Base-by-base conservation (phyloP, 2,329 filamentous ascomycete species). In the Ophiosphaerella narmari region DNA sequence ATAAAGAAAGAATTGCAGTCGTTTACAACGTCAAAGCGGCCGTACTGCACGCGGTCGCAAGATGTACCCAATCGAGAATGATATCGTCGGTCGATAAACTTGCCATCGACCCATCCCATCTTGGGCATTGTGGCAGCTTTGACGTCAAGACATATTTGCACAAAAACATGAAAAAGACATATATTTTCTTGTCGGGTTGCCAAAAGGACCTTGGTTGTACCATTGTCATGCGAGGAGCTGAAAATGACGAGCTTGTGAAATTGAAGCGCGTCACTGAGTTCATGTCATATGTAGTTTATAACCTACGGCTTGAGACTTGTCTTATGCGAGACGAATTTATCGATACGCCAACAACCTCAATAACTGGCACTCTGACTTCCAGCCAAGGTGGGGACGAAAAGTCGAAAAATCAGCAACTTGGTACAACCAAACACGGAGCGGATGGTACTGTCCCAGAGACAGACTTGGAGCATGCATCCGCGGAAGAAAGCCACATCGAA, bases 251-350 rank as follows among this genome's bases (percentile, higher is more conserved):
- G 0, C 80, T 99, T 14, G 79, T 85, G 1, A 89, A 86, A 62
- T 86, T 99, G 72, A 99, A 99, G 75, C 84, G 86, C 44, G 94
- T 99, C 59, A 94, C 93, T 9, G 94, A 99, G 69, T 97, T 99
- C 68, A 97, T 99, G 93, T 89, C 95, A 33, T 99, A 97, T 62
- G 95, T 99, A 16, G 92, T 97, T 11, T 99, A 99, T 75, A 99
- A 97, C 64, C 80, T 99, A 45, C 96, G 96, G 68, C 81, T 99
- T 12, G 94, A 99, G 74, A 96, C 94, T 1, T 96, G 90, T 62
- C 78, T 99, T 39, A 90, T 99, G 82, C 84, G 90, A 44, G 94
- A 99, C 70, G 92, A 96, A 64, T 96, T 91, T 61, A 88, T 96
- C 13, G 84, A 92, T 54, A 87, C 95, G 18, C 91, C 91, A 1